Evolutionary conservation across 176 grass and related monocot species (phyloP).

Genomic region (Thalia dealbata): DNA sequence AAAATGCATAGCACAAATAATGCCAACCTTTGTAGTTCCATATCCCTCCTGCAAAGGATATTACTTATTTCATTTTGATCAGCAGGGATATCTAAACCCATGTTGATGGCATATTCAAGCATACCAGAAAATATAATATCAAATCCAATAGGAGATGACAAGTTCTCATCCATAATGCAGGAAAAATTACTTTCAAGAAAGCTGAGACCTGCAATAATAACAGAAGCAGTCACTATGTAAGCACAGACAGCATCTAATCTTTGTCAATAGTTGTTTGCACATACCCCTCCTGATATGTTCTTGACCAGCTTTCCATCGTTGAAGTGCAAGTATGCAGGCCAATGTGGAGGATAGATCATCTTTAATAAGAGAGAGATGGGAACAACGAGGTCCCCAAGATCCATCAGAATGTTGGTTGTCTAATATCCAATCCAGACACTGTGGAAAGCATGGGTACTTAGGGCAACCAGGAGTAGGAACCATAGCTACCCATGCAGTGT

Average conservation of each 20-base stretch:
- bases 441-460: constrained; percentile 41
- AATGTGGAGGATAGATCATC: constrained; percentile 46
- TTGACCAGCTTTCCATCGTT: constrained; percentile 52
- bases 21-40: constrained; percentile 48
- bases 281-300: constrained; percentile 58
- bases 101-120: constrained; percentile 38
- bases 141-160: constrained; percentile 51
- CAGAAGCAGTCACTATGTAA: neutral
- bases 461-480: constrained; percentile 36
- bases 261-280: neutral
- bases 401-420: constrained; percentile 52
- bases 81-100: constrained; percentile 37
- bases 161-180: constrained; percentile 27
- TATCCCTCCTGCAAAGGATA: constrained; percentile 27
- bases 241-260: neutral
- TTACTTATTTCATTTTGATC: constrained; percentile 19
- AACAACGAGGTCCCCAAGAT: constrained; percentile 38
- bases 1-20: neutral
- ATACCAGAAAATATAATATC: constrained; percentile 56
- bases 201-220: constrained; percentile 28
- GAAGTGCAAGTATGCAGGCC: constrained; percentile 61
- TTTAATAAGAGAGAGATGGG: constrained; percentile 24
- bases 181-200: constrained; percentile 51
- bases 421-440: constrained; percentile 59
- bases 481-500: constrained; percentile 85